Percentiles rank a stretch among this genome's conserved stretches.
Evolutionary conservation across 495 filamentous ascomycete species (phyloP).

Genomic region (Platismatia glauca): DNA sequence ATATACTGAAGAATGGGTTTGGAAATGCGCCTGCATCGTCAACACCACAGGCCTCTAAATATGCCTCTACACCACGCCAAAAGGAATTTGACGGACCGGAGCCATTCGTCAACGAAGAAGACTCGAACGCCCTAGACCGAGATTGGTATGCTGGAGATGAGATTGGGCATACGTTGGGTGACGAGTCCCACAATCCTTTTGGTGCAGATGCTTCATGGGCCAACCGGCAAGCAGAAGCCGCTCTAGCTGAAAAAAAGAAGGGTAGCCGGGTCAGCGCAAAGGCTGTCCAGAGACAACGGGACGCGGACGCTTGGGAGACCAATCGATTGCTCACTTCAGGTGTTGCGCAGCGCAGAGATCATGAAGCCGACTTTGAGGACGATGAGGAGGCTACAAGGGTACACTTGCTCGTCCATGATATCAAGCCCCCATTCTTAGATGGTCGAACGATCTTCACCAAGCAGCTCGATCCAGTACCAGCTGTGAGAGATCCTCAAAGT

Average conservation of each 20-base stretch:
- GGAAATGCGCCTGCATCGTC: constrained; percentile 30
- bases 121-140: constrained; percentile 63
- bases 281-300: constrained; percentile 76
- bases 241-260: constrained; percentile 64
- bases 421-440: constrained; percentile 92
- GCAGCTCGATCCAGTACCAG: constrained; percentile 90
- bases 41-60: constrained; percentile 41
- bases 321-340: constrained; percentile 97
- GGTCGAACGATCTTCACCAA: constrained; percentile 94
- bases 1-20: constrained; percentile 23
- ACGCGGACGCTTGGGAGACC: constrained; percentile 95
- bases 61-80: constrained; percentile 40
- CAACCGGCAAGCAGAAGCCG: constrained; percentile 63
- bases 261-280: constrained; percentile 60
- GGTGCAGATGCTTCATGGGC: constrained; percentile 58
- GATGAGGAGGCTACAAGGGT: constrained; percentile 87
- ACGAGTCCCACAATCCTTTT: constrained; percentile 64
- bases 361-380: constrained; percentile 75
- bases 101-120: constrained; percentile 36
- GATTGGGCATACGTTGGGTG: constrained; percentile 66
- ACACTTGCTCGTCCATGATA: constrained; percentile 87
- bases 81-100: constrained; percentile 47
- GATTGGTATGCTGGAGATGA: constrained; percentile 84
- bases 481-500: constrained; percentile 87
- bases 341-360: constrained; percentile 81